These are phyloP conservation scores for Echinosophora koreensis DNA, from an alignment of 306 rosid genomes.

Conservation along the genomic window DNA sequence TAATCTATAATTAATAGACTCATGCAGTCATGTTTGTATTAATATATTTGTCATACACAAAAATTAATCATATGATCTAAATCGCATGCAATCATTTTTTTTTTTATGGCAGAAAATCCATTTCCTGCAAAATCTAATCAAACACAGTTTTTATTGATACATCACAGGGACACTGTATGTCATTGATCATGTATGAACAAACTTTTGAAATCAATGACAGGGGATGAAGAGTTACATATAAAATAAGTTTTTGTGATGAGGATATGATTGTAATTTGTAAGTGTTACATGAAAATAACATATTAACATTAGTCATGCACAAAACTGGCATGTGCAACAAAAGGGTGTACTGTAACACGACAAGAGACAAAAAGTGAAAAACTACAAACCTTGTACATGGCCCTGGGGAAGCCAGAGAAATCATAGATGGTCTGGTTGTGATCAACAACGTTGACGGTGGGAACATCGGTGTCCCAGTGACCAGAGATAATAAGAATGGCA, in stretches of 20 bases:
- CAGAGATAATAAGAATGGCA: conserved; percentile 55
- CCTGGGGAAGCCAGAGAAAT: conserved; percentile 61
- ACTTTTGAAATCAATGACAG: background rate
- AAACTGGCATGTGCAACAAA: background rate
- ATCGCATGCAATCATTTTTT: too few relatives aligned
- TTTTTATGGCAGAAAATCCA: background rate
- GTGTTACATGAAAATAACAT: background rate
- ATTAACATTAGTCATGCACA: background rate
- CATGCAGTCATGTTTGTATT: too few relatives aligned
- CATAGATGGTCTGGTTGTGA: conserved; percentile 58
- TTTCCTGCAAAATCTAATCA: background rate
- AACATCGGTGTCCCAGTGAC: conserved; percentile 58
- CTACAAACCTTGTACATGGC: conserved; percentile 56
- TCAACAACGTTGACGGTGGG: conserved; percentile 56
- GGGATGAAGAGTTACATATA: background rate
- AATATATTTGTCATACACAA: too few relatives aligned
- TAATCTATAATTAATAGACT: too few relatives aligned
- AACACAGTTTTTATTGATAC: background rate
- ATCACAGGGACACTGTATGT: background rate
- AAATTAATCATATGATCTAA: too few relatives aligned
- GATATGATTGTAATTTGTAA: background rate
- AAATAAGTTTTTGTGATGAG: background rate
- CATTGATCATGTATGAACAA: background rate
- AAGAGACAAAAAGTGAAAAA: background rate
- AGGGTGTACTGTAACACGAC: background rate